phyloP scores from a whole-genome alignment of 2,329 filamentous ascomycete species.

The Sordariomycetes sp. region DNA sequence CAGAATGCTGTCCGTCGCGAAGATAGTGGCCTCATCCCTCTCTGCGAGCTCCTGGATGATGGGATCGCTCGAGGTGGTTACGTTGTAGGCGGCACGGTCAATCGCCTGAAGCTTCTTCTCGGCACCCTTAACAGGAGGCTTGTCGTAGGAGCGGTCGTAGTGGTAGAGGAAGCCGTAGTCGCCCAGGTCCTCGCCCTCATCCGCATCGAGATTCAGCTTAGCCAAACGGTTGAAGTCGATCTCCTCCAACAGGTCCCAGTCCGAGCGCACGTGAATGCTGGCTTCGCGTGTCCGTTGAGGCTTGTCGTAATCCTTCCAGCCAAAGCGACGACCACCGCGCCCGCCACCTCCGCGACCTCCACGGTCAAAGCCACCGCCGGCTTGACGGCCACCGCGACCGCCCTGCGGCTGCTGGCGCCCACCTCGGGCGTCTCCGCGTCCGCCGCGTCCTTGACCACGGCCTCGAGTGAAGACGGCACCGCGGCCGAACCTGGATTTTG shows the following conservation, averaged over 20 bases:
- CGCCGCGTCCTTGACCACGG: slow-evolving; percentile 67
- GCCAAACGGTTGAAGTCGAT: slow-evolving; percentile 93
- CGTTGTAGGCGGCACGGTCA: slow-evolving; percentile 95
- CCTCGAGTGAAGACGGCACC: slow-evolving; percentile 85
- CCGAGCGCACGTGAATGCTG: slow-evolving; percentile 89
- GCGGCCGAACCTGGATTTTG: slow-evolving; percentile 80
- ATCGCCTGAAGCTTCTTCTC: slow-evolving; percentile 83
- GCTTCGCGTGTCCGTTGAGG: slow-evolving; percentile 92
- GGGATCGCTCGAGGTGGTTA: slow-evolving; percentile 91
- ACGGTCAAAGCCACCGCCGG: slow-evolving; percentile 56
- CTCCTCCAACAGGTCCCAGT: slow-evolving; percentile 94
- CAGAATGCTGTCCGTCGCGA: slow-evolving; percentile 92
- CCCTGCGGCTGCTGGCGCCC: slow-evolving; percentile 62
- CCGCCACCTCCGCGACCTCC: slow-evolving; percentile 61
- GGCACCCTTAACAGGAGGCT: slow-evolving; percentile 78
- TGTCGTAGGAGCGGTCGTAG: slow-evolving; percentile 95
- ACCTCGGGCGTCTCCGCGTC: slow-evolving; percentile 50
- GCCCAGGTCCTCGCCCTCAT: slow-evolving; percentile 91
- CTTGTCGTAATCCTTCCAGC: slow-evolving; percentile 99
- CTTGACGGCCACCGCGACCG: slow-evolving; percentile 55
- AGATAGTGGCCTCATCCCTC: slow-evolving; percentile 92
- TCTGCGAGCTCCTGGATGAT: slow-evolving; percentile 95
- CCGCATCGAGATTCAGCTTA: slow-evolving; percentile 92
- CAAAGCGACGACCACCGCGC: slow-evolving; percentile 76
- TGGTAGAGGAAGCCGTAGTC: slow-evolving; percentile 96